phyloP scores from a whole-genome alignment of 176 grass and related monocot genomes.

The sorghum (Sorghum bicolor) region Sorghum_bicolor_NCBIv3 NC_012872.2:68259001-68259500 shows the following conservation, averaged over 20 bases:
- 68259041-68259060: background rate
- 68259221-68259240: background rate
- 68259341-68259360: background rate
- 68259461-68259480: background rate
- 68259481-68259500: background rate
- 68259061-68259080: slow-evolving; percentile 7
- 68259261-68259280: background rate
- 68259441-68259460: background rate
- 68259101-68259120: background rate
- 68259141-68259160: background rate
- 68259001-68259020: background rate
- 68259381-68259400: slow-evolving; percentile 1
- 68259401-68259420: slow-evolving; percentile 11
- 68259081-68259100: slow-evolving; percentile 1
- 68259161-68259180: background rate
- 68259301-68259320: background rate
- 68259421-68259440: background rate
- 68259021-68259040: slow-evolving; percentile 18
- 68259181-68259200: background rate
- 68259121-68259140: background rate
- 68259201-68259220: no score
- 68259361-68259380: background rate
- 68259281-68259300: background rate
- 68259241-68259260: background rate
- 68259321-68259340: background rate